Percentiles rank a stretch among this genome's conserved stretches.
Conservation (phyloP, 139 green algal species). For the Picochlorum costavermella region DNA sequence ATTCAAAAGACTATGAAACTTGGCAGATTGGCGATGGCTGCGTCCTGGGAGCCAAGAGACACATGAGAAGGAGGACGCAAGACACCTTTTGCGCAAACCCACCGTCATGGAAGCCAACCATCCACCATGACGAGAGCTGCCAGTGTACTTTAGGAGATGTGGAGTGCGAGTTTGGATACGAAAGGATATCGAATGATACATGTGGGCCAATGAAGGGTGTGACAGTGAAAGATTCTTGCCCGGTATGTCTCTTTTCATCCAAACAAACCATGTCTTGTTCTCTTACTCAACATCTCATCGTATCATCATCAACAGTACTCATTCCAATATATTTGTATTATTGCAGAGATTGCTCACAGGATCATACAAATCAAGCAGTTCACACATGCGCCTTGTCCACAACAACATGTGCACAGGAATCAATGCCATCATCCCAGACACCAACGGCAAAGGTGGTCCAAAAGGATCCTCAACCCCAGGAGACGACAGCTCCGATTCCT, state of each 20-base stretch:
- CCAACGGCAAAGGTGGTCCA: constrained; percentile 44
- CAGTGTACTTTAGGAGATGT: constrained; percentile 43
- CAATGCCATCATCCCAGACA: constrained; percentile 47
- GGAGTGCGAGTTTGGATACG: constrained; percentile 72
- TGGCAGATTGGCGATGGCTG: constrained; percentile 26
- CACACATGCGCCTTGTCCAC: constrained; percentile 49
- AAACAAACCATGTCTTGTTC: not conserved
- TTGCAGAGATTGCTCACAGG: constrained; percentile 4
- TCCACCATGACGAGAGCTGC: not conserved
- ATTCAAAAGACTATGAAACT: constrained; percentile 34
- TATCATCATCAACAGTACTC: too few species aligned
- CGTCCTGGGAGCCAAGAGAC: constrained; percentile 31
- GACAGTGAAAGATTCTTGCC: not conserved
- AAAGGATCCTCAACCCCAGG: constrained; percentile 7
- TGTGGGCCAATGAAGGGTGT: not conserved
- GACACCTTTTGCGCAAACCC: constrained; percentile 58
- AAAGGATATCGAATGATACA: not conserved
- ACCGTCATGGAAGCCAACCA: constrained; percentile 29
- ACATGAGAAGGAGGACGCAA: constrained; percentile 37
- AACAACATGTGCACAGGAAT: constrained; percentile 44
- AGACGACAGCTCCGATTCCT: not conserved
- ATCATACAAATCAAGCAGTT: constrained; percentile 16
- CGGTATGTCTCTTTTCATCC: not conserved
- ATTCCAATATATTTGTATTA: not conserved
- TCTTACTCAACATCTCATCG: not conserved